Evolutionary conservation across 2,329 filamentous ascomycete species (phyloP).

Genomic region (Paradendryphiella salina): DNA sequence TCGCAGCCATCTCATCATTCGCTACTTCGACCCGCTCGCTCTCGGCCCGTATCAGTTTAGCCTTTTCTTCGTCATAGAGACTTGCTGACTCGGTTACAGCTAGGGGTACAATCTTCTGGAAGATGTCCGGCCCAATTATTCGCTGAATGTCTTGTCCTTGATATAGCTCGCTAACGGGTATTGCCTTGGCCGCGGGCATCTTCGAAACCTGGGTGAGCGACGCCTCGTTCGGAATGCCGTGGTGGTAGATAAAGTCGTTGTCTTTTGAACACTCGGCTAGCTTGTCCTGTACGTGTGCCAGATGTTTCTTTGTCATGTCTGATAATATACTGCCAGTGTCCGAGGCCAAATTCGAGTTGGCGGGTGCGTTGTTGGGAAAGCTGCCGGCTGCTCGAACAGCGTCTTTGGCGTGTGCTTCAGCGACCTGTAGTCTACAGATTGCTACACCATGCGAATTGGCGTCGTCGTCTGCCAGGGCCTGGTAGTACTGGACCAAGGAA

Average conservation of each 20-base stretch:
- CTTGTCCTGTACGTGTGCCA: slow-evolving; percentile 78
- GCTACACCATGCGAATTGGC: slow-evolving; percentile 83
- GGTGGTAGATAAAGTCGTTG: slow-evolving; percentile 98
- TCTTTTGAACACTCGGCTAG: slow-evolving; percentile 78
- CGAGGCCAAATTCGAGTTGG: slow-evolving; percentile 78
- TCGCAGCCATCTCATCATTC: slow-evolving; percentile 94
- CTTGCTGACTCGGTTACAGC: slow-evolving; percentile 96
- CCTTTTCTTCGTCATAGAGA: slow-evolving; percentile 97
- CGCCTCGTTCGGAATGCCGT: slow-evolving; percentile 83
- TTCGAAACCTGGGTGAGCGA: slow-evolving; percentile 82
- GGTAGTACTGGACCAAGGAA: slow-evolving; percentile 89
- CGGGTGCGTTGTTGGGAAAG: slow-evolving; percentile 78
- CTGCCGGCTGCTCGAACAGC: slow-evolving; percentile 74
- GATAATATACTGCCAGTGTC: slow-evolving; percentile 74
- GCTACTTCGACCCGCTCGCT: slow-evolving; percentile 90
- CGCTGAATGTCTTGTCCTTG: slow-evolving; percentile 95
- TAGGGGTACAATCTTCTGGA: slow-evolving; percentile 94
- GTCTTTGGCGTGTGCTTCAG: slow-evolving; percentile 76
- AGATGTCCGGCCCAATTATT: slow-evolving; percentile 95
- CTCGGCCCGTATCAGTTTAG: slow-evolving; percentile 90
- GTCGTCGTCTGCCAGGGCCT: slow-evolving; percentile 88
- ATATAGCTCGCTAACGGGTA: slow-evolving; percentile 94
- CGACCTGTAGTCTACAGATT: slow-evolving; percentile 78
- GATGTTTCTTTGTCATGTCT: slow-evolving; percentile 84
- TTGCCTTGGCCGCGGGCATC: slow-evolving; percentile 91